These are phyloP conservation scores for Pouteria campechiana DNA, from an alignment of 179 eudicot species.

Conservation along the genomic window DNA sequence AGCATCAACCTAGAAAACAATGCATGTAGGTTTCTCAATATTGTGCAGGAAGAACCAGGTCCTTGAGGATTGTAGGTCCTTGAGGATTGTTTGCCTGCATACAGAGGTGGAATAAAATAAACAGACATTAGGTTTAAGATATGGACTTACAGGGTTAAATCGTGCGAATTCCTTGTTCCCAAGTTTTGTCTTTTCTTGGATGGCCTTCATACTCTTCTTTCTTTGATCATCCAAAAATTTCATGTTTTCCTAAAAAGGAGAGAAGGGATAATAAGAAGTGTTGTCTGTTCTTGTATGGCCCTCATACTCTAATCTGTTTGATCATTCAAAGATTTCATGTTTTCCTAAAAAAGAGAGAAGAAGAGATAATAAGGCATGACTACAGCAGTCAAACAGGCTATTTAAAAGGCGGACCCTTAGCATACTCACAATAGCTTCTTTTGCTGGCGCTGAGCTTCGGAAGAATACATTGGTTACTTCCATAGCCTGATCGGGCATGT, in stretches of 20 bases:
- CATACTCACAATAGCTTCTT: constrained; percentile 65
- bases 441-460: constrained; percentile 73
- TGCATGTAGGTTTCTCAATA: not conserved
- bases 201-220: constrained; percentile 44
- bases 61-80: not conserved
- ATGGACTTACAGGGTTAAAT: constrained; percentile 78
- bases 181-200: constrained; percentile 78
- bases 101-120: not conserved
- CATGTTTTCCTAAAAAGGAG: constrained; percentile 53
- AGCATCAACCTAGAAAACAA: constrained; percentile 75
- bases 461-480: constrained; percentile 79
- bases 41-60: not conserved
- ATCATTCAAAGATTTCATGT: constrained; percentile 52
- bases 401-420: not conserved
- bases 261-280: too few relatives aligned
- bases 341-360: constrained; percentile 15
- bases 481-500: constrained; percentile 97
- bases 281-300: constrained; percentile 63
- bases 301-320: constrained; percentile 59
- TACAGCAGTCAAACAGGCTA: not conserved
- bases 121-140: not conserved
- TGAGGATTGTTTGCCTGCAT: too few relatives aligned
- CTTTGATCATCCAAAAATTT: constrained; percentile 66
- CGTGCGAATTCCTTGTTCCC: constrained; percentile 67
- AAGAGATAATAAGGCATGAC: not conserved